Evolutionary conservation across 2,329 filamentous ascomycete species (phyloP).

Genomic region (Rasamsonia emersonii): DNA sequence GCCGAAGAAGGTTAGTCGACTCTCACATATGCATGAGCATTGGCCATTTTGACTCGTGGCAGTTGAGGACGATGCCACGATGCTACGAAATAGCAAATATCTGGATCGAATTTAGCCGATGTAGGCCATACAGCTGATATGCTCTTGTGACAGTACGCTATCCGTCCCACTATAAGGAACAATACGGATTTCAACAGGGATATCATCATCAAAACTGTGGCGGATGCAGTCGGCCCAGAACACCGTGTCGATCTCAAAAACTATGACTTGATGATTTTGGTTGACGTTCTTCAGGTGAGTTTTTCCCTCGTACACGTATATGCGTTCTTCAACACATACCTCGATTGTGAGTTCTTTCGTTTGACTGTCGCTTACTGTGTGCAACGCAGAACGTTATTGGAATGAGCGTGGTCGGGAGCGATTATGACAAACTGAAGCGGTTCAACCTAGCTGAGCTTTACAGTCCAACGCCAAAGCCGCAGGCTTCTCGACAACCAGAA

Average conservation of each 20-base stretch:
- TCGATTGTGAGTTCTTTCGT: not conserved
- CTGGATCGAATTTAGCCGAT: too few relatives aligned
- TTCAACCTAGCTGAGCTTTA: constrained; percentile 58
- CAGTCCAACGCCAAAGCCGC: constrained; percentile 34
- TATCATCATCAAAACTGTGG: constrained; percentile 51
- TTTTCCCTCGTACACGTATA: constrained; percentile 6
- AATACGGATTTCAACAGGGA: constrained; percentile 51
- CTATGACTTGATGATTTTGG: constrained; percentile 53
- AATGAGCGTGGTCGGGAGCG: constrained; percentile 53
- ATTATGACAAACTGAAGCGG: constrained; percentile 53
- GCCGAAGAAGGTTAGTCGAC: constrained; percentile 43
- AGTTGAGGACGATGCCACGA: not conserved
- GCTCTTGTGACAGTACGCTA: constrained; percentile 46
- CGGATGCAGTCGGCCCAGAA: constrained; percentile 46
- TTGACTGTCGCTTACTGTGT: not conserved
- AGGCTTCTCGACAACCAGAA: constrained; percentile 2
- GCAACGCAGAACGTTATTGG: constrained; percentile 49
- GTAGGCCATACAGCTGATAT: too few relatives aligned
- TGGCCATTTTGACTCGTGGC: not conserved
- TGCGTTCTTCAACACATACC: not conserved
- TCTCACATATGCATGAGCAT: too few relatives aligned
- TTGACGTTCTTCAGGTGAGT: constrained; percentile 54
- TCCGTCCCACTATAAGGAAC: constrained; percentile 53
- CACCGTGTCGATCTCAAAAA: constrained; percentile 54
- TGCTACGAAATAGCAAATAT: too few relatives aligned